Evolutionary conservation across 1,284 basidiomycete species (phyloP).

Genomic region (Wallemia mellicola): DNA sequence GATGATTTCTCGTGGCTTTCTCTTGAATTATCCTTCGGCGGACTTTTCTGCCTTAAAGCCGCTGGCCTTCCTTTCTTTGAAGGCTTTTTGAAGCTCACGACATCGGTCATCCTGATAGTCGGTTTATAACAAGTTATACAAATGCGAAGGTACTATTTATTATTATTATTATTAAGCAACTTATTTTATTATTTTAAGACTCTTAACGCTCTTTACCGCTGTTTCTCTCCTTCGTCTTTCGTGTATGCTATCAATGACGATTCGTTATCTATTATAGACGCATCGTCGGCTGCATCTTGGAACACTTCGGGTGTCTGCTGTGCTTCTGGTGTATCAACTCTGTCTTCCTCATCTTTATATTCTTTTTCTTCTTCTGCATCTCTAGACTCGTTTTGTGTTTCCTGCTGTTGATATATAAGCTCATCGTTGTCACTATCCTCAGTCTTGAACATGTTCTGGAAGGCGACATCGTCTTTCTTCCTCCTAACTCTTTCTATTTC

Average conservation of each 20-base stretch:
- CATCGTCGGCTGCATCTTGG: not conserved
- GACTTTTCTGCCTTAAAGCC: not conserved
- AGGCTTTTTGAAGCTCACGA: not conserved
- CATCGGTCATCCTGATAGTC: not conserved
- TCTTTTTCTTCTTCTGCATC: not conserved
- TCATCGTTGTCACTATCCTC: not conserved
- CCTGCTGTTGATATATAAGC: not conserved
- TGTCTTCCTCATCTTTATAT: not conserved
- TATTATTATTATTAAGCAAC: too few species aligned
- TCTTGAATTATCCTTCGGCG: not conserved
- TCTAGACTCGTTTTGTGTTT: not conserved
- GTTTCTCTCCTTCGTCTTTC: not conserved
- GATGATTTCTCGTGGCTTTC: not conserved
- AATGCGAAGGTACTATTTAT: too few species aligned
- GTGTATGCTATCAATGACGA: not conserved
- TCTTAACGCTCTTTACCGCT: not conserved
- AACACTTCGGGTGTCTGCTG: not conserved
- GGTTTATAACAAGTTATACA: too few species aligned
- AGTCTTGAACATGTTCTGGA: slow-evolving; percentile 1
- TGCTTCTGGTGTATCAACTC: not conserved
- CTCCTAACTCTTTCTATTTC: slow-evolving; percentile 34
- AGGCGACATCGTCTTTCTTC: not conserved
- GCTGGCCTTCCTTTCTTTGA: not conserved
- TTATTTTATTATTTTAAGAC: too few species aligned
- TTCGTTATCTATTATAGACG: not conserved